These are phyloP conservation scores for Calonectria crousiana DNA, from an alignment of 2,329 filamentous ascomycete genomes.

Conservation along the genomic window DNA sequence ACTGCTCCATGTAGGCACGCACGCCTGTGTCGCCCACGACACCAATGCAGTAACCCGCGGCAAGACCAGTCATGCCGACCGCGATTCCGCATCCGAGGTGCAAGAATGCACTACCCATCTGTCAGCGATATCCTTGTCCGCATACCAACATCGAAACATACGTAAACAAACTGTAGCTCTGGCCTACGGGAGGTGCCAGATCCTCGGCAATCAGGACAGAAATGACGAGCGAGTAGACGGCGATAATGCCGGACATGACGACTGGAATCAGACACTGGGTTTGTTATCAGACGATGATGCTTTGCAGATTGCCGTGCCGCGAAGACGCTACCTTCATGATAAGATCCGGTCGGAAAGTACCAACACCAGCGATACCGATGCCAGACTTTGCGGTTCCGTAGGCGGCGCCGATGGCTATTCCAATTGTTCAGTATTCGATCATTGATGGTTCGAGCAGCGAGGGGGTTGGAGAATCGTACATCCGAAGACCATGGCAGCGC, in stretches of 20 bases:
- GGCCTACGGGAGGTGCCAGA: constrained; percentile 76
- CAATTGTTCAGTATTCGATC: constrained; percentile 42
- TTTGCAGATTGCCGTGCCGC: not conserved
- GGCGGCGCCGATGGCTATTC: constrained; percentile 76
- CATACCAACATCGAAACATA: constrained; percentile 55
- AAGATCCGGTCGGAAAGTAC: constrained; percentile 85
- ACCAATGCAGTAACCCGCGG: constrained; percentile 96
- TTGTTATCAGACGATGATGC: constrained; percentile 28
- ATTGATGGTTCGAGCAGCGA: constrained; percentile 23
- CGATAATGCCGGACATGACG: constrained; percentile 99
- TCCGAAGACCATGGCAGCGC: constrained; percentile 86
- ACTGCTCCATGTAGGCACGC: constrained; percentile 95
- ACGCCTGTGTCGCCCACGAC: constrained; percentile 96
- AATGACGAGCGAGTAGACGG: constrained; percentile 97
- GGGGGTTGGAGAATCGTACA: constrained; percentile 65
- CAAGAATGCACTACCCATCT: constrained; percentile 79
- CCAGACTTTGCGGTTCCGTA: constrained; percentile 91
- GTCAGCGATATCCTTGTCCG: constrained; percentile 32
- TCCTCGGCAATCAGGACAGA: constrained; percentile 95
- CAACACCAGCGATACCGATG: constrained; percentile 88
- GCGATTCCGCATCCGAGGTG: constrained; percentile 92
- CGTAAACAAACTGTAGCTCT: constrained; percentile 86
- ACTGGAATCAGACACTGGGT: constrained; percentile 83
- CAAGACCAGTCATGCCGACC: constrained; percentile 91
- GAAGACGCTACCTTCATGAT: constrained; percentile 83